phyloP scores from a whole-genome alignment of 1,139 yeast genomes.

The Geotrichum klebahnii region DNA sequence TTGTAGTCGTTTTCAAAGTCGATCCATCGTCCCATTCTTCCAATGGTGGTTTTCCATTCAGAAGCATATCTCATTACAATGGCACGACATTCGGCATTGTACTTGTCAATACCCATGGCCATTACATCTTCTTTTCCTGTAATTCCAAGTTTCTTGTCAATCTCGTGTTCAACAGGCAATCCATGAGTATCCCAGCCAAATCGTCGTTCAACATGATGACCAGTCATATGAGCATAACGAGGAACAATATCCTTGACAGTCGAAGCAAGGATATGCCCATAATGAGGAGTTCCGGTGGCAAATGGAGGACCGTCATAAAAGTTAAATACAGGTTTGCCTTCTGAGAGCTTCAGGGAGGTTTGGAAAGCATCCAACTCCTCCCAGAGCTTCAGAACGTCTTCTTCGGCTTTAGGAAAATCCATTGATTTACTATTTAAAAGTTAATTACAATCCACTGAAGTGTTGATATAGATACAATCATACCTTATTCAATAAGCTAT shows the following conservation, averaged over 20 bases:
- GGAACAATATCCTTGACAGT: conserved; percentile 97
- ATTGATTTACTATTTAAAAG: conserved; percentile 25
- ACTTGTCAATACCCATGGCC: conserved; percentile 88
- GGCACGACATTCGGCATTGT: conserved; percentile 89
- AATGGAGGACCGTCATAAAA: conserved; percentile 99
- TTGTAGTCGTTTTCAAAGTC: conserved; percentile 98
- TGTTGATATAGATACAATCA: neutral
- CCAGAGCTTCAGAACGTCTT: conserved; percentile 75
- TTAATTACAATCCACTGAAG: too few species aligned
- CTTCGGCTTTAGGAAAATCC: conserved; percentile 85
- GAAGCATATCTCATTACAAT: conserved; percentile 96
- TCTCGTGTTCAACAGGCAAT: conserved; percentile 95
- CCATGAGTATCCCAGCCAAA: conserved; percentile 99
- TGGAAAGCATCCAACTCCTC: conserved; percentile 89
- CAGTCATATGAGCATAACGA: conserved; percentile 96
- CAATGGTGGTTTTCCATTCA: conserved; percentile 91
- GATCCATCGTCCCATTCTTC: conserved; percentile 97
- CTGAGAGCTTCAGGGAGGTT: conserved; percentile 73
- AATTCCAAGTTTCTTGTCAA: conserved; percentile 93
- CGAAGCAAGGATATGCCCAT: conserved; percentile 94
- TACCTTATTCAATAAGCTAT: conserved; percentile 5
- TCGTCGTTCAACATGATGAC: conserved; percentile 91
- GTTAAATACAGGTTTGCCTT: conserved; percentile 82
- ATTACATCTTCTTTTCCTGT: conserved; percentile 91
- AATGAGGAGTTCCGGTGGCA: conserved; percentile 98